Evolutionary conservation across 257 asterid genomes (phyloP).

Genomic region (Primulina huaijiensis): DNA sequence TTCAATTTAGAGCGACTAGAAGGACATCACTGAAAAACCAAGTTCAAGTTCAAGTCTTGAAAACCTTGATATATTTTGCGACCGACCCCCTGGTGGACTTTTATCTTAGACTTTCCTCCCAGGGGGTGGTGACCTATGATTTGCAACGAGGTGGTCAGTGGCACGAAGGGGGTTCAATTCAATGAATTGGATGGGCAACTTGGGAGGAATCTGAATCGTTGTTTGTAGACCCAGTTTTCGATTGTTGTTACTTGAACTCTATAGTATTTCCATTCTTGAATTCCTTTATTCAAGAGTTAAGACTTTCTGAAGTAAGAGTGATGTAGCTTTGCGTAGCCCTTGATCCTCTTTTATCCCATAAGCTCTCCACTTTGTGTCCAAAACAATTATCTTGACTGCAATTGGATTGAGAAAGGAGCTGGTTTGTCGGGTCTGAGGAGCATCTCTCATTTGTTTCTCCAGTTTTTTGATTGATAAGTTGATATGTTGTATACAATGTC

Average conservation of each 20-base stretch:
- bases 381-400: background rate
- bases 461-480: no score
- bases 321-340: no score
- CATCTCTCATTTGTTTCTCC: background rate
- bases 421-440: background rate
- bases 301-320: no score
- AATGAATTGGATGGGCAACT: no score
- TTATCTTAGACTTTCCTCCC: background rate
- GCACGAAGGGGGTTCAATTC: background rate
- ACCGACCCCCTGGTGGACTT: background rate
- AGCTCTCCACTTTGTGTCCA: background rate
- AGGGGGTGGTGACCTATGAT: background rate
- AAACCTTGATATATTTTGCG: background rate
- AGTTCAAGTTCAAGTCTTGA: background rate
- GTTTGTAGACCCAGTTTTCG: background rate
- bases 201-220: background rate
- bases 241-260: background rate
- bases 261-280: background rate
- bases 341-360: background rate
- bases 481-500: no score
- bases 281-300: background rate
- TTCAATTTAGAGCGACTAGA: background rate
- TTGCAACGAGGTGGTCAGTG: background rate
- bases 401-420: background rate
- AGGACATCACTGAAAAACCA: background rate